Percentiles rank a stretch among this genome's conserved stretches.
Conservation (phyloP, 495 filamentous ascomycete genomes). For the Penicillium crystallinum region DNA sequence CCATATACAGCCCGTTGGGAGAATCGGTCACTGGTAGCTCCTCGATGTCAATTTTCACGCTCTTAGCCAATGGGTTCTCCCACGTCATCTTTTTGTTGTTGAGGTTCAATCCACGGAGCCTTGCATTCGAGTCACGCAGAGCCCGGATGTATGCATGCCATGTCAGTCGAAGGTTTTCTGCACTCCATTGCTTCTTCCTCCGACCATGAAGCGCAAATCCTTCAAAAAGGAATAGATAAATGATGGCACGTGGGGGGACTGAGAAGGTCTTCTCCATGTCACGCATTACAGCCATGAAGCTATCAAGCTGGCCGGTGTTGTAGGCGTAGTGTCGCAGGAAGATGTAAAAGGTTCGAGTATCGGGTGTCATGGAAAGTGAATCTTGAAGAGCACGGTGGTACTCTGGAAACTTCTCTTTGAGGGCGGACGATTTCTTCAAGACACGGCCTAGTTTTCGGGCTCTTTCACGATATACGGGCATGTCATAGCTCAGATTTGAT, state of each 20-base stretch:
- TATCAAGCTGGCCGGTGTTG: constrained; percentile 31
- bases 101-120: constrained; percentile 29
- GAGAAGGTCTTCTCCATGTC: constrained; percentile 40
- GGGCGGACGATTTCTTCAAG: constrained; percentile 31
- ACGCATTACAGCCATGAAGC: constrained; percentile 30
- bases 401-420: constrained; percentile 26
- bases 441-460: constrained; percentile 29
- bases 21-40: constrained; percentile 6
- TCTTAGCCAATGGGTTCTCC: constrained; percentile 34
- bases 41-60: constrained; percentile 1
- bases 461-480: constrained; percentile 27
- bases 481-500: neutral
- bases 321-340: constrained; percentile 36
- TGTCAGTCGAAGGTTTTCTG: constrained; percentile 44
- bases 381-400: constrained; percentile 35
- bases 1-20: constrained; percentile 25
- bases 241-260: constrained; percentile 36
- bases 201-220: constrained; percentile 70
- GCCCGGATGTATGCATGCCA: constrained; percentile 45
- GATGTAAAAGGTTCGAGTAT: constrained; percentile 44
- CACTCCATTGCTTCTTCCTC: constrained; percentile 60
- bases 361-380: constrained; percentile 34
- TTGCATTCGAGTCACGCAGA: constrained; percentile 51
- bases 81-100: constrained; percentile 22
- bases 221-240: constrained; percentile 56